Base-by-base conservation (phyloP, 177 flowering plant species). In the Vitis hybrid region DNA sequence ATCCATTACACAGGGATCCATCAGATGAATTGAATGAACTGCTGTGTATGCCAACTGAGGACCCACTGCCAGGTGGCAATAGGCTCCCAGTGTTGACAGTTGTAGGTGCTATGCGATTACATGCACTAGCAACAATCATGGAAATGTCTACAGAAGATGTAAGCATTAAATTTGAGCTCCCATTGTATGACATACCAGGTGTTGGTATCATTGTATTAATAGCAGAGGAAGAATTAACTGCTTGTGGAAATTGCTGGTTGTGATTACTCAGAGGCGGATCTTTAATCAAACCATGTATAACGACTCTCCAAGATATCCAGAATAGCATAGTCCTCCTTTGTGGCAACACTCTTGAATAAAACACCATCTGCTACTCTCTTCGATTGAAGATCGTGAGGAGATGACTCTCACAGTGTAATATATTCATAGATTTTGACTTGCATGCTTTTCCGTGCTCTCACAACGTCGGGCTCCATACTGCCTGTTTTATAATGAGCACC, bases 141-240 rank as follows among this genome's bases (percentile, higher is more conserved):
- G 21, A 21, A 21, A 21, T 21, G 21, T 21, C 21, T 21, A 21
- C 21, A 21, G 21, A 21, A 21, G 21, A 21, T 21, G 21, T 21
- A 21, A 21, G 21, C 21, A 21, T 21, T 21, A 21, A 21, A 21
- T 21, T 21, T 21, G 21, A 21, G 21, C 21, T 86, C 50, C 91
- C 88, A 69, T 76, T 69, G 18, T 84, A 91, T 57, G 86, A 74
- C 82, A 96, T 84, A 52, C 98, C 99, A 74, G 99, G 99, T 13
- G 97, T 96, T 56, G 99, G 98, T 71, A 96, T 90, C 99, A 96
- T 93, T 9, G 97, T 87, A 66, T 93, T 84, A 78, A 87, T 65
- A 11, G 93, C 62, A 70, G 94, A 75, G 52, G 96, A 83, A 72
- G 94, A 76, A 79, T 86, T 82, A 72, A 75, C 79, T 55, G 75